Evolutionary conservation across 1,284 basidiomycete species (phyloP).

Genomic region (Meira nashicola): DNA sequence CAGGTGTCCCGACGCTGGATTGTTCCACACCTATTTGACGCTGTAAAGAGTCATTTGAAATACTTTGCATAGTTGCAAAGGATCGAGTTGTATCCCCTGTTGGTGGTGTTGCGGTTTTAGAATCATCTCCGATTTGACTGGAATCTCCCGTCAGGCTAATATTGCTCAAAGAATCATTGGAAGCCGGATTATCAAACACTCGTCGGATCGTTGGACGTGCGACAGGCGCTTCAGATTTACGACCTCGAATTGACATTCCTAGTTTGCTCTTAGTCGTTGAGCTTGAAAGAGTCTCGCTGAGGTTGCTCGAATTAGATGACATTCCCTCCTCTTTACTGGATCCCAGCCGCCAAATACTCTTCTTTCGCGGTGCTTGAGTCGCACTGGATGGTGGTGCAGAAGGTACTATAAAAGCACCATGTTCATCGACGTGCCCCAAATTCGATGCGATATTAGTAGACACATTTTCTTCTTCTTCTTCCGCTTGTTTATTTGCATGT

Average conservation of each 20-base stretch:
- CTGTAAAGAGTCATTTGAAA: too few species aligned
- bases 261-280: neutral
- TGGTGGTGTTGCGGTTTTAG: too few species aligned
- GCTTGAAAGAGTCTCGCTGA: too few species aligned
- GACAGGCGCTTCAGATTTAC: neutral
- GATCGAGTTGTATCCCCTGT: too few species aligned
- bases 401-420: neutral
- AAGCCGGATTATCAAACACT: neutral
- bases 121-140: too few species aligned
- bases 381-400: neutral
- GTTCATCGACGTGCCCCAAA: neutral
- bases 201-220: slow-evolving; percentile 2
- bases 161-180: too few species aligned
- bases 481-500: neutral
- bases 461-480: neutral
- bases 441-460: neutral
- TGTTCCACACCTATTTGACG: too few species aligned
- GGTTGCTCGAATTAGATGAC: too few species aligned
- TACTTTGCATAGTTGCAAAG: too few species aligned
- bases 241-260: neutral
- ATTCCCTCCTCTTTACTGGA: too few species aligned
- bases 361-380: neutral
- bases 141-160: too few species aligned
- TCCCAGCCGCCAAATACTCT: neutral
- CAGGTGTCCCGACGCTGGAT: too few species aligned